Base-by-base conservation (phyloP, 768 basidiomycete species). In the Multifurca ochricompacta region DNA sequence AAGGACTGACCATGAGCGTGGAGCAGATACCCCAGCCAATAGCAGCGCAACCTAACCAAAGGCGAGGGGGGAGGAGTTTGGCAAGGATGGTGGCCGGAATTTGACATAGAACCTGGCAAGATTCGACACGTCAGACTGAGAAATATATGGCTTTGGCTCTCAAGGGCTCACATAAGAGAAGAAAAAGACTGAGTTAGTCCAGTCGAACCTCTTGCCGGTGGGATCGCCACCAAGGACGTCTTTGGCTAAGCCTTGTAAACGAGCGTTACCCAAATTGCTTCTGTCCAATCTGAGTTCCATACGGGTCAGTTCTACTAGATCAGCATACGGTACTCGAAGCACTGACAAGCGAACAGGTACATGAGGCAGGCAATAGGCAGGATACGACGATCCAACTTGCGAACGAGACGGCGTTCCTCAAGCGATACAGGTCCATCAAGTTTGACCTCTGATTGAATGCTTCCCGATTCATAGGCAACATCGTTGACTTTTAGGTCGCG, bases 11-110 rank as follows among this genome's bases (percentile, higher is more conserved):
- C 80, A 85, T 79, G 40, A 87, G 71, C 0, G 83, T 83, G 8
- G 87, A 87, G 34, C 78, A 80, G n/a, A 81, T 60, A 2, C 87
- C 87, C 87, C 87, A 90, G 31, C 85, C 84, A 5, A 85, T 66
- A 1, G 85, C 81, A 34, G 80, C 73, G 16, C 67, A 68, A 14
- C 82, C 83, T 53, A 89, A 75, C 81, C 82, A 90, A 43, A 78
- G 64, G 14, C 80, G 75, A 3, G 87, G 87, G 8, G 77, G 81
- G 55, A 79, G 79, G 13, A 88, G 71, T 63, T 89, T 90, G 19
- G 85, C 83, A 0, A 69, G 57, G 25, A 87, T 61, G 0, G 80
- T 80, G 6, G 81, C 83, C 2, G 87, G 87, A 18, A 87, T 67
- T 71, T 83, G 81, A 56, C 71, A 82, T 25, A 87, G 59, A 54